These are phyloP conservation scores for Dipteronia sinensis DNA, from an alignment of 345 rosid species.

Conservation along the genomic window DNA sequence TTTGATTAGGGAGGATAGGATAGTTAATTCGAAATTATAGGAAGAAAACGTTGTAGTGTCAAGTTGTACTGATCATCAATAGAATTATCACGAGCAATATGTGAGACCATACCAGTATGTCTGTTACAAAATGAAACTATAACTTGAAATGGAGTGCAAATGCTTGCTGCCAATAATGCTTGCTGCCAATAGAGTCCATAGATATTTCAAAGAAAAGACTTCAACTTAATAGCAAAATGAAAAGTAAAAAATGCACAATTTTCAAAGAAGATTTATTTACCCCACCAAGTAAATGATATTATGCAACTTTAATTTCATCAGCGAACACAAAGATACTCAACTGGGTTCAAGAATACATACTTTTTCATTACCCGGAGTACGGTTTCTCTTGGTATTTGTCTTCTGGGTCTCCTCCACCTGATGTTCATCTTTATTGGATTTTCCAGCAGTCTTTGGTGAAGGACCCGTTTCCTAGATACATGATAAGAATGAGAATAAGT, in stretches of 20 bases:
- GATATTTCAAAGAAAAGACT: background rate
- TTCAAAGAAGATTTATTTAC: background rate
- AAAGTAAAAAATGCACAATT: background rate
- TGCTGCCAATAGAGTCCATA: background rate
- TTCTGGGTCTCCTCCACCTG: constrained; percentile 59
- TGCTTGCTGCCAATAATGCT: background rate
- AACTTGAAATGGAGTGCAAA: background rate
- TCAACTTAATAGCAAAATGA: background rate
- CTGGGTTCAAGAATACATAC: constrained; percentile 34
- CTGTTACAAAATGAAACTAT: constrained; percentile 1
- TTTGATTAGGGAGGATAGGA: background rate
- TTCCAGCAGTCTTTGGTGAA: constrained; percentile 55
- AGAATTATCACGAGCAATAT: background rate
- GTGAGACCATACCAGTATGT: background rate
- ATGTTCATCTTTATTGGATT: constrained; percentile 48
- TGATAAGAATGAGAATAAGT: background rate
- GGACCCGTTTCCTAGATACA: constrained; percentile 49
- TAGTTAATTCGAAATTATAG: background rate
- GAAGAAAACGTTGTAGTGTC: background rate
- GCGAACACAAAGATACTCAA: background rate
- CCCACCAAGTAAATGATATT: constrained; percentile 3
- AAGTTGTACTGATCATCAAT: background rate
- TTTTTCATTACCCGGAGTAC: constrained; percentile 52
- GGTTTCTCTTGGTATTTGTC: constrained; percentile 63
- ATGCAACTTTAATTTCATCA: constrained; percentile 6